Base-by-base conservation (phyloP, 2,329 filamentous ascomycete species). In the Scytalidium sp. region DNA sequence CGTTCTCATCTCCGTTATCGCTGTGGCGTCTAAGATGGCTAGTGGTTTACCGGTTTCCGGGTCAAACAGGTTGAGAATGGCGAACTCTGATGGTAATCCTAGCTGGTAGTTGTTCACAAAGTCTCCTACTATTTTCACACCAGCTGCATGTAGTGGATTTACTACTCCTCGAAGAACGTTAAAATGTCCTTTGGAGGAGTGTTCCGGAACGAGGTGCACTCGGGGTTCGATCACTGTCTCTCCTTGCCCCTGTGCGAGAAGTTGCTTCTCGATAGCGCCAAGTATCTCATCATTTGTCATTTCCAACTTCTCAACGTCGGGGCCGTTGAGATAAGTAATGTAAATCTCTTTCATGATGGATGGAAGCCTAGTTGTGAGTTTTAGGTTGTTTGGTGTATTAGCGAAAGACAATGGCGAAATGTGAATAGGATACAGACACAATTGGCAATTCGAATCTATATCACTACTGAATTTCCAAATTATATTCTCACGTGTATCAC, bases 51-150 rank as follows among this genome's bases (percentile, higher is more conserved):
- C 42, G 3, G 42, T 44, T 17, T 44, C 42, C 9, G 42, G 42
- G 23, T 44, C 42, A 22, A 44, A 44, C 7, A 44, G 42, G 23
- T 44, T 44, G 6, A 44, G 42, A 44, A 44, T 44, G 11, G 42
- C 42, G 19, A 44, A 44, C 19, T 44, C 42, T 23, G 42, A 44
- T 21, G 42, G 42, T 8, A 25, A 17, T 3, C 42, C 42, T 4
- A 25, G 20, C n/a, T 44, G 5, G 42, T 44, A 44, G 42, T 44
- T 44, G 21, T 44, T 44, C 20, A 44, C 42, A 44, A 44, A 44
- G n/a, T 44, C 42, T 11, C 42, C 42, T 27, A 44, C 42, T 19
- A 44, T 44, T 25, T 44, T 44, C n/a, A 44, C 42, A 8, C 42
- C 42, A 10, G 42, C 42, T 23, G 20, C n/a, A 17, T 44, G 19